Percentiles rank a stretch among this genome's conserved stretches.
phyloP scores from a whole-genome alignment of 257 asterid genomes.

The Solanum paucissectum region DNA sequence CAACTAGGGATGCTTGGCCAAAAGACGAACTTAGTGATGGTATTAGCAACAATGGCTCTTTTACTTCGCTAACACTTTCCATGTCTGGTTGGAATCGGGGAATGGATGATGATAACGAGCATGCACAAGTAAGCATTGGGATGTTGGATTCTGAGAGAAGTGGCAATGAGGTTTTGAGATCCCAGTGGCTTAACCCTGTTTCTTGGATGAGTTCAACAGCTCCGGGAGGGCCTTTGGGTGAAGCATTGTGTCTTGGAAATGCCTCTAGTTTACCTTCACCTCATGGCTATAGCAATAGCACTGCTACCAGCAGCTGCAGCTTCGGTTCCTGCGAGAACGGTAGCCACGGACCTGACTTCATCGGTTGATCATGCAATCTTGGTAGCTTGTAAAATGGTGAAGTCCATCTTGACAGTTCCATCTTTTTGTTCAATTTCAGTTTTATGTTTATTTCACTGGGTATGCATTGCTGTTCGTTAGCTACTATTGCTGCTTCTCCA shows the following conservation, averaged over 20 bases:
- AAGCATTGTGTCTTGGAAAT: constrained; percentile 54
- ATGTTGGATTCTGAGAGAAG: constrained; percentile 8
- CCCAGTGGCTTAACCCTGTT: constrained; percentile 14
- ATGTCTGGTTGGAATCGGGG: constrained; percentile 26
- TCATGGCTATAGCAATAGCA: constrained; percentile 23
- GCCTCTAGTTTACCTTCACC: constrained; percentile 20
- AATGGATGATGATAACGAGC: constrained; percentile 10
- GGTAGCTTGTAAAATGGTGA: background rate
- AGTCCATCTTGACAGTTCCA: background rate
- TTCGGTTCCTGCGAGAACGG: constrained; percentile 13
- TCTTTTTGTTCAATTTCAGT: background rate
- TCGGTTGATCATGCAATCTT: constrained; percentile 6
- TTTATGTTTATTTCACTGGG: background rate
- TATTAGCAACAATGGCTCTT: background rate
- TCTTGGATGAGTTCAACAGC: constrained; percentile 32
- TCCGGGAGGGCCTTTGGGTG: constrained; percentile 72
- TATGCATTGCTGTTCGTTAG: background rate
- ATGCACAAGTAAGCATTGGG: constrained; percentile 7
- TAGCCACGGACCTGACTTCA: constrained; percentile 21
- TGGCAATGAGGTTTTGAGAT: background rate
- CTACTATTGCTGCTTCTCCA: background rate
- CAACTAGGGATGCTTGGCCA: constrained; percentile 40
- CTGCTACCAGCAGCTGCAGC: constrained; percentile 36
- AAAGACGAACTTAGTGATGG: constrained; percentile 10
- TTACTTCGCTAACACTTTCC: constrained; percentile 39